Base-by-base conservation (phyloP, 176 grass and related monocot species). In the Bothriochloa decipiens region DNA sequence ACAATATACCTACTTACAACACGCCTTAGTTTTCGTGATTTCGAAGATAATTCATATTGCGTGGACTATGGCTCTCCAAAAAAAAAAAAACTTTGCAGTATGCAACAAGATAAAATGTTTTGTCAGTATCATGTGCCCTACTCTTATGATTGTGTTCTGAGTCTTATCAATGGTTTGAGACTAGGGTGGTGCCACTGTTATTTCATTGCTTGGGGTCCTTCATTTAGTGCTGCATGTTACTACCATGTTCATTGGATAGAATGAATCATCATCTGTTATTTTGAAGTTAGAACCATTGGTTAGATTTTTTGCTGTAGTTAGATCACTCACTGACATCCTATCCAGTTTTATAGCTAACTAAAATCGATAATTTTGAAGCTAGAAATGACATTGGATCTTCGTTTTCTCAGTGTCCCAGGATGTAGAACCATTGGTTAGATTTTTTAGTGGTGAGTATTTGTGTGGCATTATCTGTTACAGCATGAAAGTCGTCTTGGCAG, bases 1-100 rank as follows among this genome's bases (percentile, higher is more conserved):
- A 76, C 33, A 81, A 68, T 25, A 13, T 81, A 79, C n/a, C 60
- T 46, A 22, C 72, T 77, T 72, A 43, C 20, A 26, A 4, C 50
- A 15, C 73, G 36, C 71, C 20, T 78, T 76, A 45, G n/a, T 64
- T 77, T 80, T 77, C 32, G 55, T 74, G n/a, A 16, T 73, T 63
- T 67, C 11, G 39, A 12, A 16, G 52, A 67, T 62, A 81, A 28
- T 58, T 75, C 17, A 18, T 67, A 88, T 67, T 70, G 37, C 67
- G 22, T 80, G 63, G 27, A 57, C 9, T 32, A 32, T 32, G 29
- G 29, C 29, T 32, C 29, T 32, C 29, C 1, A 32, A 32, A 32
- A 32, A 32, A 32, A 32, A 32, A 32, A 32, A 32, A 32, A 32
- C 1, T 32, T 1, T 32, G 29, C 2, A 32, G 29, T 62, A 20